These are phyloP conservation scores for Lepidium aucheri DNA, from an alignment of 345 rosid species.

Conservation along the genomic window DNA sequence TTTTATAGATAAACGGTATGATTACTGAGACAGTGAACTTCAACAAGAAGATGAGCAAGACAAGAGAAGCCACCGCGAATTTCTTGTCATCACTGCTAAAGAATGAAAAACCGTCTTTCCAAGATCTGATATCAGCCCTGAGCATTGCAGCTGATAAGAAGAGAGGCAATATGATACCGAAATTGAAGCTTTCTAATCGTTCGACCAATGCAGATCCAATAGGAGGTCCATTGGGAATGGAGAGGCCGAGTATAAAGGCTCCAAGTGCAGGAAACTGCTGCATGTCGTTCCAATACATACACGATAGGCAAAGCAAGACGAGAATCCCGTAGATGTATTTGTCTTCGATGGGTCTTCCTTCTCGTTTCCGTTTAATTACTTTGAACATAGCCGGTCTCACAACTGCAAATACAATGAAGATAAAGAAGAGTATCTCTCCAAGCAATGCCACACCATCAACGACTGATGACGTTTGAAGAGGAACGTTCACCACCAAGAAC, in stretches of 20 bases:
- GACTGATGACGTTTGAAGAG: fast-evolving
- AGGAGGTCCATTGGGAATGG: conserved; percentile 49
- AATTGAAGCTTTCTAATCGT: conserved; percentile 30
- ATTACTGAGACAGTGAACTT: conserved; percentile 5
- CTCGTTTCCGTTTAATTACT: conserved; percentile 14
- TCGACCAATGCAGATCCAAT: conserved; percentile 36
- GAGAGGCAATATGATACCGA: conserved; percentile 26
- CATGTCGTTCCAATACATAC: background rate
- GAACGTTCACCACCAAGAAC: background rate
- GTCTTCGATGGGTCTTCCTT: conserved; percentile 31
- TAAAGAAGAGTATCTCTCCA: background rate
- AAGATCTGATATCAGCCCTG: background rate
- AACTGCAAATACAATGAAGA: background rate
- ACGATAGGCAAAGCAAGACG: conserved; percentile 17
- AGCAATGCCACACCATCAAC: background rate
- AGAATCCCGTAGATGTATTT: conserved; percentile 19
- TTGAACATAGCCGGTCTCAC: conserved; percentile 19
- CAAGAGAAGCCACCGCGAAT: conserved; percentile 16
- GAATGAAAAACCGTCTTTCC: conserved; percentile 1
- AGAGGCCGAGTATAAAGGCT: conserved; percentile 31
- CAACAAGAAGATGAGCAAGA: conserved; percentile 19
- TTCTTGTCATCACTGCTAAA: background rate
- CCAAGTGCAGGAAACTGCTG: conserved; percentile 28
- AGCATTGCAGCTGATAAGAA: conserved; percentile 8
- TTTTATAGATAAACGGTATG: conserved; percentile 17